Percentiles rank a stretch among this genome's conserved stretches.
phyloP scores from a whole-genome alignment of 192 early-diverging fungal species.

The Diversispora eburnea region DNA sequence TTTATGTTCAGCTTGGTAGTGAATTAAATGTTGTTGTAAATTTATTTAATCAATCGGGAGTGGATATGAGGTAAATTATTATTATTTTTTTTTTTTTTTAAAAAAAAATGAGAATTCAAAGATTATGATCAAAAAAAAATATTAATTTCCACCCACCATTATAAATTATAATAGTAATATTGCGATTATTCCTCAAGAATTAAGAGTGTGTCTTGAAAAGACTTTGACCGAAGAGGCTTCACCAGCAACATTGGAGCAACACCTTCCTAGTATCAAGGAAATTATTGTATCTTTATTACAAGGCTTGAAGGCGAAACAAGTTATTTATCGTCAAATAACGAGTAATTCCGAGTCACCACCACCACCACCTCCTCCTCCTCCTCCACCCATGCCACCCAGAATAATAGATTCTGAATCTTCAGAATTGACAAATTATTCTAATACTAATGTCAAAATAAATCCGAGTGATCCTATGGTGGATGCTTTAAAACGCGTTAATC shows the following conservation, averaged over 20 bases:
- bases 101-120: background rate
- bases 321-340: conserved; percentile 37
- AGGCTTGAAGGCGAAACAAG: conserved; percentile 52
- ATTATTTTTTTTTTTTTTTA: too few species aligned
- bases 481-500: conserved; percentile 14
- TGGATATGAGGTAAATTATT: conserved; percentile 38
- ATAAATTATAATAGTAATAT: conserved; percentile 37
- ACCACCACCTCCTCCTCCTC: background rate
- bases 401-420: background rate
- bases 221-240: conserved; percentile 45
- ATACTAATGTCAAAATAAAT: background rate
- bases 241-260: conserved; percentile 40
- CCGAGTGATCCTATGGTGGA: conserved; percentile 16
- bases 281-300: conserved; percentile 51
- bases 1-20: conserved; percentile 40
- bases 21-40: conserved; percentile 39
- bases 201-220: conserved; percentile 43
- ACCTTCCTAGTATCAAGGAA: conserved; percentile 51
- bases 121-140: background rate
- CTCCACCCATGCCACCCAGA: background rate
- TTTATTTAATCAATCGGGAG: conserved; percentile 27
- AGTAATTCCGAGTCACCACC: background rate
- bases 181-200: conserved; percentile 41
- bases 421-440: background rate
- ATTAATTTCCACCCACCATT: background rate